Evolutionary conservation across 2,329 filamentous ascomycete genomes (phyloP), one percentile per base, ranked within the genome.

Genomic region (Exophiala lecanii-corni): DNA sequence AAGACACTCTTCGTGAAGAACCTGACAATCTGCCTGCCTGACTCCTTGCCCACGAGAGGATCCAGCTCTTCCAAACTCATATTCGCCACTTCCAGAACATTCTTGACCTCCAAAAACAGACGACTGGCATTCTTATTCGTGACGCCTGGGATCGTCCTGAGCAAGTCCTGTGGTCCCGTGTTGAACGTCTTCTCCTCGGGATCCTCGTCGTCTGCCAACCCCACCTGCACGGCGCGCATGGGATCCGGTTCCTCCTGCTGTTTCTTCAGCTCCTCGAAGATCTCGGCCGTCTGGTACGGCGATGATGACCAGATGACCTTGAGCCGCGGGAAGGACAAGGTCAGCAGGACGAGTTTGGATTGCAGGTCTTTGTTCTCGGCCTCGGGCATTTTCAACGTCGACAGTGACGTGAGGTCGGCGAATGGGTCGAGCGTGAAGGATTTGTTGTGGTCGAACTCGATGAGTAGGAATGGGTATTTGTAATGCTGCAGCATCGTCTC

Each of bases 381-480:
- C 36, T 73, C 71, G 0, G 82, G 75, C 40, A 80, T 79, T 36
- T 84, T 75, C 49, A 82, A 78, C 43, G 70, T 74, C 7, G 82
- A 63, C 41, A 75, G 79, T 74, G 40, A 83, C 58, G 65, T 85
- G 36, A 82, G 82, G 57, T 88, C 62, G 16, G 64, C 64, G 47
- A 71, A 59, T 0, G 85, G 84, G 62, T 91, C 92, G 12, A 98
- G 81, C 1, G 89, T 97, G 65, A 98, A 98, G 3, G 87, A 91
- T 64, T 94, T 96, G 69, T 94, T 91, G 61, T 94, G 86, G 62
- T 96, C 89, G 63, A 98, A 98, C 65, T 98, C 92, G 59, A 98
- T 97, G 33, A 98, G 78, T 5, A 98, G 79, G 78, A 97, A 86
- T 0, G 89, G 84, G 53, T 68, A 81, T 59, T 84, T 84, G 76